phyloP scores from a whole-genome alignment of 192 early-diverging fungal genomes.

The Entrophospora sp. region DNA sequence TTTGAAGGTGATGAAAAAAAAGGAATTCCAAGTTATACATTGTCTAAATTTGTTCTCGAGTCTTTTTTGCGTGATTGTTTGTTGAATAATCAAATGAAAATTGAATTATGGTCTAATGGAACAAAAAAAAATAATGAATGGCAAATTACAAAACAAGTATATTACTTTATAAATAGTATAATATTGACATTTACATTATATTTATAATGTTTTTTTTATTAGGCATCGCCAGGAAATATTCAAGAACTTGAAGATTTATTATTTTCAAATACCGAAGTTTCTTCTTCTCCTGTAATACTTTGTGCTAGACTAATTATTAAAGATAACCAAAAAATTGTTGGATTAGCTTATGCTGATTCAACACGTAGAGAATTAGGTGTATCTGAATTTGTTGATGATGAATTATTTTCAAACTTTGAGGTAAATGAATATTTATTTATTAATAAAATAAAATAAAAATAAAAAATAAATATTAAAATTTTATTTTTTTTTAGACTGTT shows the following conservation, averaged over 20 bases:
- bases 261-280: constrained; percentile 65
- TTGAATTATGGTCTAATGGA: constrained; percentile 76
- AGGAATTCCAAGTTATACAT: constrained; percentile 67
- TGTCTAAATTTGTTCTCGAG: constrained; percentile 70
- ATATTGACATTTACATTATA: neutral
- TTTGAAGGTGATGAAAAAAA: constrained; percentile 39
- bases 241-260: constrained; percentile 85
- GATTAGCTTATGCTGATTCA: constrained; percentile 84
- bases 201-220: neutral
- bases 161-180: neutral
- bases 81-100: constrained; percentile 57
- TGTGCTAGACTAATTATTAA: constrained; percentile 53
- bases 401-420: constrained; percentile 89
- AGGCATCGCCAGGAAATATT: constrained; percentile 94
- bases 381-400: constrained; percentile 87
- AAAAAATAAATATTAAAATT: neutral
- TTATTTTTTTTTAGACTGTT: constrained; percentile 63
- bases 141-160: constrained; percentile 35
- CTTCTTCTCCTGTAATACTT: constrained; percentile 71
- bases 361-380: constrained; percentile 72
- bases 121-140: constrained; percentile 38
- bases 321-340: constrained; percentile 65
- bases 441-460: neutral
- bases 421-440: constrained; percentile 26
- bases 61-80: constrained; percentile 74